Percentiles rank a stretch among this genome's conserved stretches.
These are phyloP conservation scores for Fragosphaeria purpurea DNA, from an alignment of 2,329 filamentous ascomycete species.

Conservation along the genomic window DNA sequence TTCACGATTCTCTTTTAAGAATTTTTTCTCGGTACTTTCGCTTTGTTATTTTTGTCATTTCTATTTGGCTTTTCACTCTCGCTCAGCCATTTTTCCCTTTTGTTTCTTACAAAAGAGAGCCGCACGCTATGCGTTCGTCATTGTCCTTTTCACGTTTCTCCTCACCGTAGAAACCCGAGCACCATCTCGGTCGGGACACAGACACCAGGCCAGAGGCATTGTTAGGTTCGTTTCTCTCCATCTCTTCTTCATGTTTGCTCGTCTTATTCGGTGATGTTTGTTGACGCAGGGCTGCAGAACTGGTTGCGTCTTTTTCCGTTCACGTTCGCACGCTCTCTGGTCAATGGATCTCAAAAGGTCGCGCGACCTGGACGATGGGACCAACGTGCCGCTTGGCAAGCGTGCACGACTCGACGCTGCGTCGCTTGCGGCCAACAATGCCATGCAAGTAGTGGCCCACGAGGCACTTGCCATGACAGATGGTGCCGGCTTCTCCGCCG, in stretches of 20 bases:
- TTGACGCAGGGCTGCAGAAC: no score
- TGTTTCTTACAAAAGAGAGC: not conserved
- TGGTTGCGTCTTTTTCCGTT: no score
- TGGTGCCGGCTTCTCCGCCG: not conserved
- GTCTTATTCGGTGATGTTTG: not conserved
- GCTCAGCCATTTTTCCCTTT: not conserved
- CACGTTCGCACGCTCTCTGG: not conserved
- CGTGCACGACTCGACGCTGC: conserved; percentile 6
- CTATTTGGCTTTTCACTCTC: not conserved
- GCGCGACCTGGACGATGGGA: conserved; percentile 9
- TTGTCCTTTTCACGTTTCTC: no score
- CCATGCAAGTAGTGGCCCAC: conserved; percentile 10
- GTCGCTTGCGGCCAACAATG: not conserved
- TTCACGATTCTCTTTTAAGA: not conserved
- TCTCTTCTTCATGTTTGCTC: not conserved
- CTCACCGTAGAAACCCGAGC: no score
- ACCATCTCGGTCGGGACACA: no score
- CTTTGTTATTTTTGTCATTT: conserved; percentile 1
- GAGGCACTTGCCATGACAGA: conserved; percentile 9
- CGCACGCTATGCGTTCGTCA: no score
- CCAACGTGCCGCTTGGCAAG: conserved; percentile 6
- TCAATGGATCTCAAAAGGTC: conserved; percentile 12
- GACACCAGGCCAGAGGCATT: not conserved
- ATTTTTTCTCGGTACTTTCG: not conserved
- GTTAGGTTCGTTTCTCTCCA: no score